Evolutionary conservation across 228 moss, liverwort and hornwort species (phyloP), one percentile per base, ranked within the genome.

Genomic region (Sphagnum fallax): DNA sequence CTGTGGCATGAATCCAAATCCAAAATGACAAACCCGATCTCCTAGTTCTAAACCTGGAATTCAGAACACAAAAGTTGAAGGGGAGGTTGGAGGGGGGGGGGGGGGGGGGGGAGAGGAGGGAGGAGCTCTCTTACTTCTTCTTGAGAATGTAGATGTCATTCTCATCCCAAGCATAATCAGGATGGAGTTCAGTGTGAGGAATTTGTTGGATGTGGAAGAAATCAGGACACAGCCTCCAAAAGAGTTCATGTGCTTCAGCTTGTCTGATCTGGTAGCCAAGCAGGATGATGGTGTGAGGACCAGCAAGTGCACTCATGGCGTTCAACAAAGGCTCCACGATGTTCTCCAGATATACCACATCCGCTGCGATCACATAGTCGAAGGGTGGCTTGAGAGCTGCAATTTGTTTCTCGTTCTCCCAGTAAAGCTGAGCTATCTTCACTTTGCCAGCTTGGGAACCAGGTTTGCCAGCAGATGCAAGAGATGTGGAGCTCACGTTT

Each of bases 271-370:
- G 92, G 72, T 92, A 92, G 0, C 89, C 89, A n/a, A 92, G 82
- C 50, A 92, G 65, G 9, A 92, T 76, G 16, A 83, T 60, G 0
- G 92, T 89, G 5, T 92, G 73, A 4, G 83, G 81, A 15, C 83
- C 87, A 0, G 89, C 83, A n/a, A 92, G 83, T 16, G 85, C 89
- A 64, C 71, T 74, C 75, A 92, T 83, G 5, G 89, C 81, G 47
- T 75, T 79, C 73, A 92, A 75, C 68, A 92, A 68, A 65, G 92
- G 92, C 71, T 81, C 72, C 73, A 89, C 92, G n/a, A 88, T 87
- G 64, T 89, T 82, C 70, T 92, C 92, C 83, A 92, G 78, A 71
- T 92, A 92, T 11, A 92, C 92, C 67, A 92, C 92, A 71, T 92
- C 92, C 14, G 89, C 89, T 13, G 92, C 92, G 14, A 92, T 77